Evolutionary conservation across 2,329 filamentous ascomycete species (phyloP), one percentile per base, ranked within the genome.

Genomic region (Neoarthrinium moseri): DNA sequence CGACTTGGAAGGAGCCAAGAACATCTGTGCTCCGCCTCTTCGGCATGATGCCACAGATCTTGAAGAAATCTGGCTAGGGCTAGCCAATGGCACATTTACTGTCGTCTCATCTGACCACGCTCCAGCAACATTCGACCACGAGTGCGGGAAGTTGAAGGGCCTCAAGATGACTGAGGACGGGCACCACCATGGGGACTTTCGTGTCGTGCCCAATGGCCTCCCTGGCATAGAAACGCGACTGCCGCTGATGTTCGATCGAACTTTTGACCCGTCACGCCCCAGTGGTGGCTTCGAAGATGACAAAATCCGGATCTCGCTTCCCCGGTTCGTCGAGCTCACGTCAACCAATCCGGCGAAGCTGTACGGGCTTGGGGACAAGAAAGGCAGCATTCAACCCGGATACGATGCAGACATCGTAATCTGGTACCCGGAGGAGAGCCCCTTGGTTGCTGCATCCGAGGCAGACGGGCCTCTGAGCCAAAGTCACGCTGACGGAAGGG

Each of bases 11-110:
- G 77, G 76, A 12, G 75, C 76, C 5, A 80, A 80, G 60, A 74
- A 70, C 52, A 73, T 80, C 3, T 81, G 77, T 54, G 71, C 68
- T 5, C 77, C 77, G 1, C 75, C 76, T 4, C 70, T 72, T 0
- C 64, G 76, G 6, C 71, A 77, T 40, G 66, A 68, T 20, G 60
- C 65, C 30, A 57, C 58, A n/a, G 77, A 79, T 51, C 69, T 76
- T 48, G 70, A 74, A 24, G 70, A 63, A 3, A 75, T 80, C 47
- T 80, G 76, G 76, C 54, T 63, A 2, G 74, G 74, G 0, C 63
- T 81, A 4, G 62, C 64, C 11, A 75, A 80, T 51, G 74, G 75
- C 4, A 81, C 77, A 0, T 80, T 81, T 51, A 75, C 77, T 0
- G 69, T 76, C 3, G 66, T 80, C 8, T 75, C 70, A 10, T 77